phyloP scores from a whole-genome alignment of 106 monocot genomes.

The Allium fistulosum region DNA sequence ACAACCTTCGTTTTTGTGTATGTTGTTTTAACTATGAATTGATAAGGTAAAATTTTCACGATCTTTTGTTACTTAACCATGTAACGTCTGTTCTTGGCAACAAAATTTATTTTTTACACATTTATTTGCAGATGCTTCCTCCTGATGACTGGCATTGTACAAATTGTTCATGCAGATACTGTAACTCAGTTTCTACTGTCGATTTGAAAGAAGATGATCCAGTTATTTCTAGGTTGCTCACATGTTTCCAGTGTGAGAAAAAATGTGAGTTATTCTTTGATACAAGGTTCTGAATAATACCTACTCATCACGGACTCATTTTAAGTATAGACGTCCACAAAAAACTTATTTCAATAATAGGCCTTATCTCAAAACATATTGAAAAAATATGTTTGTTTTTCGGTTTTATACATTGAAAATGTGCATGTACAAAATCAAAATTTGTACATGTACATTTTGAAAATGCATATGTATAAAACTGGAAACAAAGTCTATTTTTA shows the following conservation, averaged over 20 bases:
- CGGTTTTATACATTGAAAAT: too few relatives aligned
- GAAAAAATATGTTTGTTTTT: too few relatives aligned
- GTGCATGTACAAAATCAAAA: too few relatives aligned
- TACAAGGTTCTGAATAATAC: not conserved
- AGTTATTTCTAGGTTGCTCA: conserved; percentile 23
- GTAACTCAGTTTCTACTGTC: conserved; percentile 27
- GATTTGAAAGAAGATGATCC: not conserved
- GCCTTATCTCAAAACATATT: too few relatives aligned
- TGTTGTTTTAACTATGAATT: not conserved
- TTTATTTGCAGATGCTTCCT: conserved; percentile 58
- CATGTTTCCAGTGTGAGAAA: conserved; percentile 60
- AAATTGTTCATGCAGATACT: conserved; percentile 87
- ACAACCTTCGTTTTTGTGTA: not conserved
- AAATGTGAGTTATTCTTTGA: conserved; percentile 45
- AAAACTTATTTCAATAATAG: too few relatives aligned
- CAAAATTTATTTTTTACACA: not conserved
- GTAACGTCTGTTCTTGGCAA: not conserved
- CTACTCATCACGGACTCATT: too few relatives aligned
- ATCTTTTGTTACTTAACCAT: not conserved
- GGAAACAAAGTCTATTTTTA: too few relatives aligned
- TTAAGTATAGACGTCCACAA: too few relatives aligned
- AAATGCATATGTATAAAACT: too few relatives aligned
- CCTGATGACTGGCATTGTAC: conserved; percentile 69
- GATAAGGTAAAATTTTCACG: not conserved
- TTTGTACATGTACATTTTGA: too few relatives aligned